Conservation (phyloP, 2,329 filamentous ascomycete species). For the Davidsoniella eucalypti region DNA sequence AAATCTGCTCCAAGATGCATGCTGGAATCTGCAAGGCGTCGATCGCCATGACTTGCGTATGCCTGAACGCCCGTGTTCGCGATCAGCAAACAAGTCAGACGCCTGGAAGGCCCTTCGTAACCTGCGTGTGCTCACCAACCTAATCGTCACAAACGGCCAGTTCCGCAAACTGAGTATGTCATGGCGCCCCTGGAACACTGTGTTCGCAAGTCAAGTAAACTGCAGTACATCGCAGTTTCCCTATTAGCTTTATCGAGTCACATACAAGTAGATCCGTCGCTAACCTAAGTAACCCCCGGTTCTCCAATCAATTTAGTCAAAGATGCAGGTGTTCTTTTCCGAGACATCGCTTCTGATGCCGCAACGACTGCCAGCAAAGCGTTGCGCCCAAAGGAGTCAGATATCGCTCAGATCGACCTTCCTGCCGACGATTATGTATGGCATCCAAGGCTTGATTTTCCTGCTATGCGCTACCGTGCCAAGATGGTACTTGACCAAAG, state of each 20-base stretch:
- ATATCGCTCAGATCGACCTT: slow-evolving; percentile 60
- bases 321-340: slow-evolving; percentile 64
- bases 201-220: neutral
- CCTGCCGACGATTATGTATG: slow-evolving; percentile 83
- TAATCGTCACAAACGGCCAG: slow-evolving; percentile 90
- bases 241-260: neutral
- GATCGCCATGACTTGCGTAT: slow-evolving; percentile 42
- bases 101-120: slow-evolving; percentile 71
- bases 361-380: slow-evolving; percentile 60
- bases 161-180: slow-evolving; percentile 74
- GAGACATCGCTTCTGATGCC: slow-evolving; percentile 84
- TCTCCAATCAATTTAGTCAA: slow-evolving; percentile 31
- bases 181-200: neutral
- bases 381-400: slow-evolving; percentile 63
- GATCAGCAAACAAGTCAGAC: slow-evolving; percentile 65
- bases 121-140: slow-evolving; percentile 68
- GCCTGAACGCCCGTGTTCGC: slow-evolving; percentile 54
- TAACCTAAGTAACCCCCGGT: slow-evolving; percentile 13
- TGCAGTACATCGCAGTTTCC: too few relatives aligned
- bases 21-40: slow-evolving; percentile 78
- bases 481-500: slow-evolving; percentile 49
- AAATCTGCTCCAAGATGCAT: slow-evolving; percentile 88
- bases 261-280: slow-evolving; percentile 1
- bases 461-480: slow-evolving; percentile 49
- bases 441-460: slow-evolving; percentile 72